These are phyloP conservation scores for Exophiala xenobiotica DNA, from an alignment of 2,329 filamentous ascomycete species.

Conservation along the genomic window DNA sequence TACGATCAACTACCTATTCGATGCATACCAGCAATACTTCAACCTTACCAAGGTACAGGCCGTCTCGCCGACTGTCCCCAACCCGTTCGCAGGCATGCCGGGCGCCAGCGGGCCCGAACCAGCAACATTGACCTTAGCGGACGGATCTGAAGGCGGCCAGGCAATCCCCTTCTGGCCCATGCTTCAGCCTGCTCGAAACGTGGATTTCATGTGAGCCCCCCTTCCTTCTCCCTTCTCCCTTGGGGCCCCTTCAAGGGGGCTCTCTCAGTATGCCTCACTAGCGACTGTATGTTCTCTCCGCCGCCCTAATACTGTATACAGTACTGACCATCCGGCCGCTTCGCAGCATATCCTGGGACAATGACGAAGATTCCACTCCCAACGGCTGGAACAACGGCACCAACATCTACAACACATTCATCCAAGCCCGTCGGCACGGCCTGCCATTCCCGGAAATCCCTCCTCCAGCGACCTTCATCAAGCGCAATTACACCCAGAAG, in stretches of 20 bases:
- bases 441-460: slow-evolving; percentile 18
- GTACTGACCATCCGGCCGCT: background rate
- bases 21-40: slow-evolving; percentile 8
- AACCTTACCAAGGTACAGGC: slow-evolving; percentile 3
- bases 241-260: too few relatives aligned
- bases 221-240: background rate
- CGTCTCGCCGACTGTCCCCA: slow-evolving; percentile 11
- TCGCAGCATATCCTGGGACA: slow-evolving; percentile 12
- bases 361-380: slow-evolving; percentile 6
- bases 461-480: slow-evolving; percentile 24
- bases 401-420: slow-evolving; percentile 14
- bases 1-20: background rate
- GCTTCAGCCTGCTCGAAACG: slow-evolving; percentile 11
- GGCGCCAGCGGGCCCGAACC: slow-evolving; percentile 4
- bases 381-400: slow-evolving; percentile 21
- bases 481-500: slow-evolving; percentile 24
- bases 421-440: slow-evolving; percentile 8
- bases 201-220: slow-evolving; percentile 18
- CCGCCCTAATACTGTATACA: too few relatives aligned
- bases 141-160: slow-evolving; percentile 36
- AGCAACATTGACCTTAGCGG: slow-evolving; percentile 30
- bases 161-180: slow-evolving; percentile 24
- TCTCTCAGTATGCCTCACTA: too few relatives aligned
- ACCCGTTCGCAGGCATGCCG: slow-evolving; percentile 16
- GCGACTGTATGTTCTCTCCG: too few relatives aligned